Evolutionary conservation across 139 green algal genomes (phyloP).

Genomic region (Coccomyxa sp.): DNA sequence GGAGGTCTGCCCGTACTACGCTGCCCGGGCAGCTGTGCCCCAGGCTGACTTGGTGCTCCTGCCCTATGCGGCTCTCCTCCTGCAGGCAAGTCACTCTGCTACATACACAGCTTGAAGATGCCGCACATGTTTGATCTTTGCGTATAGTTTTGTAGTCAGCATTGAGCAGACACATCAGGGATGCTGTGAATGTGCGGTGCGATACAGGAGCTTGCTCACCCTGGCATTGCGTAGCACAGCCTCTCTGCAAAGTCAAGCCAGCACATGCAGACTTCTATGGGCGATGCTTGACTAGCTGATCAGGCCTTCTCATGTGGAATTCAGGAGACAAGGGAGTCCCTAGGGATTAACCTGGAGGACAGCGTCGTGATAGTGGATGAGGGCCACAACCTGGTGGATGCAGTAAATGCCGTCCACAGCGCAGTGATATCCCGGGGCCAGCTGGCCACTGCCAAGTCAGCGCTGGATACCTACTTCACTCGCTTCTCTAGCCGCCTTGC

Average conservation of each 20-base stretch:
- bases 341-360: conserved; percentile 61
- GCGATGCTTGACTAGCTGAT: too few species aligned
- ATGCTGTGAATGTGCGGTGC: too few species aligned
- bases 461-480: conserved; percentile 61
- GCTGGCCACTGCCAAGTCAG: conserved; percentile 19
- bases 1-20: conserved; percentile 90
- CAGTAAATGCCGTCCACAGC: conserved; percentile 69
- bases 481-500: conserved; percentile 69
- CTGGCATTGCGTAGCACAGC: too few species aligned
- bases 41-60: conserved; percentile 85
- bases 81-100: conserved; percentile 11
- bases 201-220: too few species aligned
- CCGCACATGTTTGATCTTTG: too few species aligned
- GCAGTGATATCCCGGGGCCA: conserved; percentile 38
- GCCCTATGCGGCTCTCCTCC: conserved; percentile 72
- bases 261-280: too few species aligned
- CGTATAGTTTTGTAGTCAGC: too few species aligned
- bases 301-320: too few species aligned
- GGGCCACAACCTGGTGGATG: conserved; percentile 92
- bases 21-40: conserved; percentile 47
- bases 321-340: conserved; percentile 46
- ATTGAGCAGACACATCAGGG: too few species aligned
- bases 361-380: conserved; percentile 93
- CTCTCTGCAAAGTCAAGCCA: too few species aligned
- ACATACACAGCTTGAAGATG: too few species aligned